Base-by-base conservation (phyloP, 2,329 filamentous ascomycete genomes). In the Pseudocercospora cruenta region DNA sequence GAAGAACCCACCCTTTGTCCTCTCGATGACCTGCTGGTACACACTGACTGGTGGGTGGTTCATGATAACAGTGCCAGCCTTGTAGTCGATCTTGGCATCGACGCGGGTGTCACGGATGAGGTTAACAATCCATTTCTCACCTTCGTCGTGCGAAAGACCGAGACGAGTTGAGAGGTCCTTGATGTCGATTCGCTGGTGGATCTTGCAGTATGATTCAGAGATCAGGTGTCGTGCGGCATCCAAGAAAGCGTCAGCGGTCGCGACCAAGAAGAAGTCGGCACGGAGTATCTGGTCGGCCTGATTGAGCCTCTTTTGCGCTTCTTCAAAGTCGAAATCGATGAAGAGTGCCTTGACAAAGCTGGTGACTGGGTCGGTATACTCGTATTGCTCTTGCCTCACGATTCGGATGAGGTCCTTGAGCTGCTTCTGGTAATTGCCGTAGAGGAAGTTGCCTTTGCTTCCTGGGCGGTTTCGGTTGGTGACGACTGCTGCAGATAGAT, bases 121-220 rank as follows among this genome's bases (percentile, higher is more conserved):
- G 85, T 99, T 99, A 75, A 99, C 95, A 77, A 99, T 99, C 95
- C 95, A 99, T 86, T 99, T 99, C 88, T 99, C 95, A 76, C 95
- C 95, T 77, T 98, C 95, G 78, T 96, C 93, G 75, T 94, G 90
- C 78, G 91, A 93, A 71, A 99, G 86, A 71, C 94, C 95, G 67
- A 99, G 89, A 79, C 95, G 92, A 70, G 89, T 91, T 71, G 93
- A 97, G 66, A 99, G 88, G 75, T 98, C 95, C 81, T 87, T 89
- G 80, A 99, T 98, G 80, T 98, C 94, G 79, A 99, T 99, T 75
- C 94, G 88, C 79, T 96, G 93, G 82, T 98, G 96, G 79, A 99
- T 99, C 88, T 98, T 98, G 92, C 95, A 99, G 87, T 99, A 99
- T 80, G 90, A 93, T 85, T 99, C 95, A 62, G 94, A 98, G 80